Conservation (phyloP, 2,329 filamentous ascomycete genomes). For the Fusarium sp. region DNA sequence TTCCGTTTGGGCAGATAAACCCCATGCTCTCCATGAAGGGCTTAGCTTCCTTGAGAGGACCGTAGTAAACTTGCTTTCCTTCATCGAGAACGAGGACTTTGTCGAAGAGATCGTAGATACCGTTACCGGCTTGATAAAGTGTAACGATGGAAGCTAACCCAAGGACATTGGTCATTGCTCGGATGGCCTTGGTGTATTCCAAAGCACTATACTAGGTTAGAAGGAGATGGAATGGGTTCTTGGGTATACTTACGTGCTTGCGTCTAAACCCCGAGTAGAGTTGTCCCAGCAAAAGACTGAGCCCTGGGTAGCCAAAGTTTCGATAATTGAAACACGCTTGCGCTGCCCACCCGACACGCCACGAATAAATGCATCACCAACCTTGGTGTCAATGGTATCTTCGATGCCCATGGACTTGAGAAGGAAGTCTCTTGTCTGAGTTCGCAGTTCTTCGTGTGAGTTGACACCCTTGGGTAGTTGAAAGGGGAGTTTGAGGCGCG, state of each 20-base stretch:
- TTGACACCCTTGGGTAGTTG: constrained; percentile 58
- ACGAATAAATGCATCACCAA: constrained; percentile 74
- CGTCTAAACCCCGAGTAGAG: constrained; percentile 73
- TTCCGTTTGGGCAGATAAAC: constrained; percentile 56
- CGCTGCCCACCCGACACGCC: constrained; percentile 76
- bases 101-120: constrained; percentile 76
- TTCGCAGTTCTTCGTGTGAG: constrained; percentile 58
- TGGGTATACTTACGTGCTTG: constrained; percentile 61
- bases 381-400: constrained; percentile 73
- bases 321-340: constrained; percentile 76
- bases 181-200: constrained; percentile 69
- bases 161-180: constrained; percentile 72
- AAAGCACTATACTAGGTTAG: constrained; percentile 57
- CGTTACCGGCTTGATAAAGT: constrained; percentile 76
- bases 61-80: constrained; percentile 74
- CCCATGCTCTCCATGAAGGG: constrained; percentile 74
- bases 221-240: accelerated
- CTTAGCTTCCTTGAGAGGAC: constrained; percentile 66
- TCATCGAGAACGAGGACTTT: constrained; percentile 76
- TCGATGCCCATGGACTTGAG: constrained; percentile 67
- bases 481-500: constrained; percentile 66
- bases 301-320: constrained; percentile 68
- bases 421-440: constrained; percentile 64
- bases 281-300: constrained; percentile 76
- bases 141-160: constrained; percentile 72